Evolutionary conservation across 768 basidiomycete genomes (phyloP).

Genomic region (Calocybe cyanea): DNA sequence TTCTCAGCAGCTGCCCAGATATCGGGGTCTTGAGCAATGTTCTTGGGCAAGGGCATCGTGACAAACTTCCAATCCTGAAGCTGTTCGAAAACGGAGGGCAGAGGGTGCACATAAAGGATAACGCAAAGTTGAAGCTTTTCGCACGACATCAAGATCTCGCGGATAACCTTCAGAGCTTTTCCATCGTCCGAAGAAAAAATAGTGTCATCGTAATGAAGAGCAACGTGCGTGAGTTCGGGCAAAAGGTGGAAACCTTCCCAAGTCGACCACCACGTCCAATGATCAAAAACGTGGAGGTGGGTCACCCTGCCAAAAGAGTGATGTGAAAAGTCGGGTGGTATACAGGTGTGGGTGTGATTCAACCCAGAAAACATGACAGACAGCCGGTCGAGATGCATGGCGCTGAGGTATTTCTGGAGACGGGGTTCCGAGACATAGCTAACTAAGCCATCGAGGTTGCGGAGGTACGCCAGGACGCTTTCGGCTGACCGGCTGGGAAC

Average conservation of each 20-base stretch:
- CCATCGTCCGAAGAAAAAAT: slow-evolving; percentile 1
- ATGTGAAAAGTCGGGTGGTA: slow-evolving; percentile 1
- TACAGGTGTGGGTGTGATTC: background rate
- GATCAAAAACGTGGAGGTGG: slow-evolving; percentile 4
- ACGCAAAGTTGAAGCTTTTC: background rate
- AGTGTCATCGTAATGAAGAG: slow-evolving; percentile 4
- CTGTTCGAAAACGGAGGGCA: background rate
- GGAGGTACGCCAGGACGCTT: no score
- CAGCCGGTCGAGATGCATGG: no score
- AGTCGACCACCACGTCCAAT: slow-evolving; percentile 2
- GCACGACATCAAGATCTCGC: slow-evolving; percentile 1
- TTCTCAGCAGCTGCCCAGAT: no score
- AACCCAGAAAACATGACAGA: background rate
- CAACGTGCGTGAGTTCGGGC: slow-evolving; percentile 5
- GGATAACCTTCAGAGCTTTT: slow-evolving; percentile 1
- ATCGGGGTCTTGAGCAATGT: no score
- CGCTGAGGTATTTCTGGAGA: no score
- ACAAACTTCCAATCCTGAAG: background rate
- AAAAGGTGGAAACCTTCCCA: slow-evolving; percentile 2
- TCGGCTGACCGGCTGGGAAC: no score
- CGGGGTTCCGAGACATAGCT: no score
- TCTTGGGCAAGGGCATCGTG: no score
- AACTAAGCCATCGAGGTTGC: no score
- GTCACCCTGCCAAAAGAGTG: slow-evolving; percentile 1
- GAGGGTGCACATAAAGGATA: background rate